These are phyloP conservation scores for Paraphoma chrysanthemicola DNA, from an alignment of 2,329 filamentous ascomycete species.

Conservation along the genomic window DNA sequence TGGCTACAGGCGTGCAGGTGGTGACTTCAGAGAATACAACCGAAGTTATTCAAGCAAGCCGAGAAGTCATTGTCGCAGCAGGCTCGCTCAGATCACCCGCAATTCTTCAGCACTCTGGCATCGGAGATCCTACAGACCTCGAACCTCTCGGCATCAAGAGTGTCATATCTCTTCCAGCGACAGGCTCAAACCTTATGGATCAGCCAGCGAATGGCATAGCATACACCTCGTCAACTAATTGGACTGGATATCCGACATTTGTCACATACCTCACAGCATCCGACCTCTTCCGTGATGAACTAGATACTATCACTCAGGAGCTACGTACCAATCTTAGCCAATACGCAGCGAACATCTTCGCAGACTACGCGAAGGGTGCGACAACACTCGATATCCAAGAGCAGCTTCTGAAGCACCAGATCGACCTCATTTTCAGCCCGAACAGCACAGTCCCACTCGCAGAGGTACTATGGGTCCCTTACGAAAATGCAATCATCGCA, in stretches of 20 bases:
- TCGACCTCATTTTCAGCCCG: conserved; percentile 55
- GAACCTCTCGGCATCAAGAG: conserved; percentile 25
- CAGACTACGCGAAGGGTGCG: conserved; percentile 21
- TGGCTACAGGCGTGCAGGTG: conserved; percentile 35
- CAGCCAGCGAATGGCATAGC: conserved; percentile 37
- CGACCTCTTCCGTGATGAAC: conserved; percentile 43
- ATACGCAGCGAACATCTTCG: conserved; percentile 35
- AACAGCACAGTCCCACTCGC: conserved; percentile 52
- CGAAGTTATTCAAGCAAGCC: conserved; percentile 20
- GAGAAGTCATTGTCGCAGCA: conserved; percentile 46
- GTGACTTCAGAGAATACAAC: conserved; percentile 23
- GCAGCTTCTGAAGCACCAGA: conserved; percentile 53
- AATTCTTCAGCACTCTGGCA: conserved; percentile 46
- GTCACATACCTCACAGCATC: conserved; percentile 44
- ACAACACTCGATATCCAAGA: conserved; percentile 45
- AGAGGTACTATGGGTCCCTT: conserved; percentile 54
- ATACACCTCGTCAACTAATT: conserved; percentile 39
- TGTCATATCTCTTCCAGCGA: conserved; percentile 26
- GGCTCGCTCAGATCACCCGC: conserved; percentile 43
- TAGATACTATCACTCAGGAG: conserved; percentile 27
- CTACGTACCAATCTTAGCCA: conserved; percentile 32
- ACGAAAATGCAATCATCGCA: conserved; percentile 37
- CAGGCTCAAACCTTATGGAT: conserved; percentile 47
- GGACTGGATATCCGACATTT: conserved; percentile 48
- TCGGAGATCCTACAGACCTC: conserved; percentile 43